These are phyloP conservation scores for Leucocoprinus leucothites DNA, from an alignment of 768 basidiomycete species.

Conservation along the genomic window DNA sequence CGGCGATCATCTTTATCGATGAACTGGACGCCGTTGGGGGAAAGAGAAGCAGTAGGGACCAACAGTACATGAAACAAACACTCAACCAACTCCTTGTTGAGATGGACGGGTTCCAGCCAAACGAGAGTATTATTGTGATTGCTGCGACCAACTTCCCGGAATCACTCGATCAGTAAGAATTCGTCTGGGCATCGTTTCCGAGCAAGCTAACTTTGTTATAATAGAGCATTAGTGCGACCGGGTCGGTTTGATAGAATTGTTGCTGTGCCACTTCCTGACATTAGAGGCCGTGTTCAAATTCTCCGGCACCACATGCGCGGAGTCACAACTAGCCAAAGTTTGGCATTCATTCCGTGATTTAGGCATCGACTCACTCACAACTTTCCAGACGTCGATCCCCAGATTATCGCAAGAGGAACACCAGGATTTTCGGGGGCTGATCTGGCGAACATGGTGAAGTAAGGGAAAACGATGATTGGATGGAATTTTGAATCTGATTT, in stretches of 20 bases:
- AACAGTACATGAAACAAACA: conserved; percentile 91
- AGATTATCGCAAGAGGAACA: conserved; percentile 88
- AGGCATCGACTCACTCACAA: conserved; percentile 13
- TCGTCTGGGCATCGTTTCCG: conserved; percentile 3
- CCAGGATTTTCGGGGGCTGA: conserved; percentile 97
- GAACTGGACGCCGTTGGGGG: conserved; percentile 93
- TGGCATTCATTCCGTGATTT: conserved; percentile 1
- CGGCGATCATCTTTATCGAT: conserved; percentile 98
- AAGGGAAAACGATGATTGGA: conserved; percentile 23
- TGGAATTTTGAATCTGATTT: conserved; percentile 1
- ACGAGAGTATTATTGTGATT: conserved; percentile 92
- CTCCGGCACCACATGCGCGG: conserved; percentile 87
- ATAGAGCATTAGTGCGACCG: conserved; percentile 89
- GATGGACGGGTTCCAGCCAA: conserved; percentile 94
- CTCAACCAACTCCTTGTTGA: conserved; percentile 96
- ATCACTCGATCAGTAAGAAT: conserved; percentile 79
- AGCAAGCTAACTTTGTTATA: conserved; percentile 11
- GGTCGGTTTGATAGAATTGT: conserved; percentile 95
- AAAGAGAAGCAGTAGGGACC: conserved; percentile 78
- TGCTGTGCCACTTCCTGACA: conserved; percentile 91
- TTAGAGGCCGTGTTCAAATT: conserved; percentile 92
- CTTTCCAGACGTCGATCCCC: conserved; percentile 71
- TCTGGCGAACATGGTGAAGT: conserved; percentile 97
- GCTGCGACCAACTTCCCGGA: conserved; percentile 98
- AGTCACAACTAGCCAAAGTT: conserved; percentile 61